Conservation (phyloP, 805 yeast species). For the Candida easanensis region DNA sequence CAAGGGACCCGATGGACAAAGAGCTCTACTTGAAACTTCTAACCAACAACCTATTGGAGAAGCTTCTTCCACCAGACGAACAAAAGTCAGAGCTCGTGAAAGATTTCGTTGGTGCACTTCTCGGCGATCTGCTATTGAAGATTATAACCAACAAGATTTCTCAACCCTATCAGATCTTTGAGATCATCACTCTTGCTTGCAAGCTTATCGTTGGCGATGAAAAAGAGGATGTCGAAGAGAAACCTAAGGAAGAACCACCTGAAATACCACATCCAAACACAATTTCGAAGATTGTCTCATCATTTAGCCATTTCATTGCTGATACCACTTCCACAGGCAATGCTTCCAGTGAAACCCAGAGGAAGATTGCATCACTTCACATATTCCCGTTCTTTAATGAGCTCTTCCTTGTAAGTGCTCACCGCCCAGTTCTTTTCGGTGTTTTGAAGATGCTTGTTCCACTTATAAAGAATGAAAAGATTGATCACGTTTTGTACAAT, state of each 20-base stretch:
- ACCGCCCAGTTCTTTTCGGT: conserved; percentile 33
- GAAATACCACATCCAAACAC: background rate
- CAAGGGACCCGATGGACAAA: conserved; percentile 27
- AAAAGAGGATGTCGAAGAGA: background rate
- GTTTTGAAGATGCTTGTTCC: conserved; percentile 24
- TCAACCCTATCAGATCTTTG: conserved; percentile 53
- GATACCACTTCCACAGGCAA: conserved; percentile 14
- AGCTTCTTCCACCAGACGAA: conserved; percentile 41
- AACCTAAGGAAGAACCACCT: background rate
- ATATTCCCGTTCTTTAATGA: conserved; percentile 26
- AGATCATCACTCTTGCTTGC: conserved; percentile 29
- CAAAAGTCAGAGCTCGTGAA: conserved; percentile 37
- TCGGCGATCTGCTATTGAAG: conserved; percentile 41
- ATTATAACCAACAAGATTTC: conserved; percentile 42
- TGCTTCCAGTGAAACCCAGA: background rate
- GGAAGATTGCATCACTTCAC: conserved; percentile 15
- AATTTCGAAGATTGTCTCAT: conserved; percentile 6
- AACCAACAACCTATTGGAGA: conserved; percentile 32
- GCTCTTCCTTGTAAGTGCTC: conserved; percentile 16
- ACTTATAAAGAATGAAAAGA: conserved; percentile 10
- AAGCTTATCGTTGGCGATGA: conserved; percentile 8
- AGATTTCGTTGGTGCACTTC: conserved; percentile 37
- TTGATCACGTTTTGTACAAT: conserved; percentile 23
- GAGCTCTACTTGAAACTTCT: conserved; percentile 35
- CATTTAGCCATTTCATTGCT: conserved; percentile 17